phyloP scores from a whole-genome alignment of 192 early-diverging fungal genomes.

The Dissophora ornata region DNA sequence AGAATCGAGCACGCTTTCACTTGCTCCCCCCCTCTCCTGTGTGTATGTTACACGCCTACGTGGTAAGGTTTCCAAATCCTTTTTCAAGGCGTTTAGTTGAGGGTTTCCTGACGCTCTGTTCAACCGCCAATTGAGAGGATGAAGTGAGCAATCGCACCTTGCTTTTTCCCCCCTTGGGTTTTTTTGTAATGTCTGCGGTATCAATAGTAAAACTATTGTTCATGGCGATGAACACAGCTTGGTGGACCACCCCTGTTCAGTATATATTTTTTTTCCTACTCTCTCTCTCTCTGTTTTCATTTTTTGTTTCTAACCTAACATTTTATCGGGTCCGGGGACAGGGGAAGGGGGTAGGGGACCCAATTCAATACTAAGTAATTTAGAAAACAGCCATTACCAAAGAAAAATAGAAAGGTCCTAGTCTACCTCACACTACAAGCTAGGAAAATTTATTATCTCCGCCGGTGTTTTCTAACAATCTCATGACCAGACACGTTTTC shows the following conservation, averaged over 20 bases:
- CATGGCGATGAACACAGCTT: conserved; percentile 2
- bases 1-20: background rate
- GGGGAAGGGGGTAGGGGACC: background rate
- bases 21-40: too few relatives aligned
- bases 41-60: conserved; percentile 22
- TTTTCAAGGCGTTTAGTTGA: too few relatives aligned
- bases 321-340: background rate
- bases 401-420: too few relatives aligned
- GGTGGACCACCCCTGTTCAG: too few relatives aligned
- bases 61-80: too few relatives aligned
- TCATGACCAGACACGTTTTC: conserved; percentile 27
- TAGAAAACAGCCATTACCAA: too few relatives aligned
- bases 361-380: background rate
- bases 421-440: background rate
- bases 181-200: too few relatives aligned
- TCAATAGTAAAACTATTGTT: too few relatives aligned
- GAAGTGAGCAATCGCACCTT: background rate
- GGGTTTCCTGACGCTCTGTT: background rate
- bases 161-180: background rate
- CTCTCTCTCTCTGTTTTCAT: too few relatives aligned
- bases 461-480: background rate
- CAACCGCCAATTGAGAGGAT: background rate
- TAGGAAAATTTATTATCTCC: background rate
- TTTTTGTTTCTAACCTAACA: background rate
- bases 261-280: too few relatives aligned